phyloP scores from a whole-genome alignment of 1,284 basidiomycete genomes.

The Marasmius sp. region DNA sequence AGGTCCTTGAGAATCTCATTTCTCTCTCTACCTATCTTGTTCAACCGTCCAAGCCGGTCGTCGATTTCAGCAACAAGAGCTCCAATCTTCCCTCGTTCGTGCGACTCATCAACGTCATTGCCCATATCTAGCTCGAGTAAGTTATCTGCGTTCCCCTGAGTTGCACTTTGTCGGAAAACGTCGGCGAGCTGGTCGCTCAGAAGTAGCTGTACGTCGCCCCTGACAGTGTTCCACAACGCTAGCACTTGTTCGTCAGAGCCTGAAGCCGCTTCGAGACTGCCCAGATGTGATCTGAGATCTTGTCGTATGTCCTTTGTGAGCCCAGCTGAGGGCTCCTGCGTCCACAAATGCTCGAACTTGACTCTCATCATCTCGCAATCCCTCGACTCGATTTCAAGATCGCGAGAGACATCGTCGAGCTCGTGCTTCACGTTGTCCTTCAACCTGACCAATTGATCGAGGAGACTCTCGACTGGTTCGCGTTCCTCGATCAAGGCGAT shows the following conservation, averaged over 20 bases:
- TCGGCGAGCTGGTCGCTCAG: slow-evolving; percentile 67
- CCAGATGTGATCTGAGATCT: slow-evolving; percentile 80
- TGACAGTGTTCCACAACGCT: slow-evolving; percentile 74
- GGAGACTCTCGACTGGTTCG: slow-evolving; percentile 63
- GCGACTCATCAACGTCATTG: slow-evolving; percentile 60
- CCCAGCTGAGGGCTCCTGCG: slow-evolving; percentile 82
- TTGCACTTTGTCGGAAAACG: slow-evolving; percentile 66
- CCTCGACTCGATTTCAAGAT: slow-evolving; percentile 76
- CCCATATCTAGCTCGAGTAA: slow-evolving; percentile 74
- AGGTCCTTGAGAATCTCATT: slow-evolving; percentile 88
- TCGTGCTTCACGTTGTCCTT: slow-evolving; percentile 63
- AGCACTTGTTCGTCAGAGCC: slow-evolving; percentile 79
- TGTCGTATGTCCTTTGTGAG: slow-evolving; percentile 73
- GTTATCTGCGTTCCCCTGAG: slow-evolving; percentile 46
- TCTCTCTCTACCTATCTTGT: slow-evolving; percentile 84
- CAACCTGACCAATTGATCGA: slow-evolving; percentile 63
- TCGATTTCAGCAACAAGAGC: slow-evolving; percentile 76
- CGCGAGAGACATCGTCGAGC: slow-evolving; percentile 57
- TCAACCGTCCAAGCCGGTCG: slow-evolving; percentile 72
- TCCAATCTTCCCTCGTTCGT: slow-evolving; percentile 67
- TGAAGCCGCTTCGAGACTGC: slow-evolving; percentile 76
- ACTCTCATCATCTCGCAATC: slow-evolving; percentile 86
- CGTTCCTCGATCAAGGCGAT: slow-evolving; percentile 64
- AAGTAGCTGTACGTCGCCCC: slow-evolving; percentile 68
- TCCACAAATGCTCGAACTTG: slow-evolving; percentile 87